These are phyloP conservation scores for Wickerhamiella parazyma DNA, from an alignment of 805 yeast genomes.

Conservation along the genomic window DNA sequence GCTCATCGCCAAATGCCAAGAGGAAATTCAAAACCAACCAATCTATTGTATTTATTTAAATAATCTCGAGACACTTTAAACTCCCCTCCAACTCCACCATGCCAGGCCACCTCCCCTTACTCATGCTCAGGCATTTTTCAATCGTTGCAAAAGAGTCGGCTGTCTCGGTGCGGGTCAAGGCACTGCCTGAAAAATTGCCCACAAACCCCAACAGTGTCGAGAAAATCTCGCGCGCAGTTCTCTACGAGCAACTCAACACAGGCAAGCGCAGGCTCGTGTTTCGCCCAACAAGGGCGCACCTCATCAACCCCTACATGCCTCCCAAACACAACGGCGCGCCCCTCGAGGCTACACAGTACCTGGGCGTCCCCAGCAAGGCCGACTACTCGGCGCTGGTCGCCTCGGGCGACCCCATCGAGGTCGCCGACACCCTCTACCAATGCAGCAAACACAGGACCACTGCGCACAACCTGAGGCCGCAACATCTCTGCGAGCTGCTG, in stretches of 20 bases:
- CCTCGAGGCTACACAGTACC: conserved; percentile 17
- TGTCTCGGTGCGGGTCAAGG: background rate
- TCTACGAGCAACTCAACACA: conserved; percentile 16
- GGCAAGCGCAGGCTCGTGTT: conserved; percentile 17
- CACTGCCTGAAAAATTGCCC: conserved; percentile 4
- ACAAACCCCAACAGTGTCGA: background rate
- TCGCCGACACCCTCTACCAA: conserved; percentile 14
- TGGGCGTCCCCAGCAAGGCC: conserved; percentile 19
- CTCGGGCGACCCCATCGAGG: conserved; percentile 14
- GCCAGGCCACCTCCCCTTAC: conserved; percentile 12
- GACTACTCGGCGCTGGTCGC: conserved; percentile 16
- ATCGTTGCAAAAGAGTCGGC: background rate
- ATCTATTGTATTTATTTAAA: no score
- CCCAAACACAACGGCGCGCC: conserved; percentile 14
- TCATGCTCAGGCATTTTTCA: conserved; percentile 9
- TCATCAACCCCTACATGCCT: conserved; percentile 13
- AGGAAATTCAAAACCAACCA: no score
- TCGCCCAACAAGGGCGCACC: conserved; percentile 18
- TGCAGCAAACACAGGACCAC: conserved; percentile 13
- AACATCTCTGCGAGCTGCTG: conserved; percentile 17
- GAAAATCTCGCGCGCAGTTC: conserved; percentile 8
- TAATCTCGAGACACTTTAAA: no score
- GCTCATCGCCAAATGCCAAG: no score
- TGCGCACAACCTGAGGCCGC: conserved; percentile 13
- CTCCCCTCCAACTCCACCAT: background rate